These are phyloP conservation scores for Osmozyma mogii DNA, from an alignment of 805 yeast genomes.

Conservation along the genomic window DNA sequence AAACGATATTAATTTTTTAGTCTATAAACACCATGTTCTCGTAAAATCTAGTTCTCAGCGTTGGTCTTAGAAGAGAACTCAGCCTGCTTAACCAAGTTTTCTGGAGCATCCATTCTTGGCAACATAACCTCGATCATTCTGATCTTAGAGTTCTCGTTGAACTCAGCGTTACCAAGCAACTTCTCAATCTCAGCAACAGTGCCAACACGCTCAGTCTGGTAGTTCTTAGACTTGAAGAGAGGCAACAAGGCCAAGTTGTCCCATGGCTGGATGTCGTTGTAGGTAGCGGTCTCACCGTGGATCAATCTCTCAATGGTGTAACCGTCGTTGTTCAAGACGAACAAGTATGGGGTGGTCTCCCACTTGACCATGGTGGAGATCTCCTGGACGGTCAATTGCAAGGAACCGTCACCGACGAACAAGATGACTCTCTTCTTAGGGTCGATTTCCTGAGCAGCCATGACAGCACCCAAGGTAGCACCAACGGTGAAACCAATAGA, in stretches of 20 bases:
- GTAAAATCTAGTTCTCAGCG: constrained; percentile 2
- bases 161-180: constrained; percentile 19
- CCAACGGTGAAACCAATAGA: constrained; percentile 23
- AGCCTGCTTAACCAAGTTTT: constrained; percentile 27
- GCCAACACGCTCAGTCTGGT: constrained; percentile 19
- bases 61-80: constrained; percentile 22
- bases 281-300: constrained; percentile 29
- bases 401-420: constrained; percentile 37
- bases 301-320: constrained; percentile 34
- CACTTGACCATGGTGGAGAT: constrained; percentile 30
- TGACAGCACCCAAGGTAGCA: constrained; percentile 21
- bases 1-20: not conserved
- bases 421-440: constrained; percentile 26
- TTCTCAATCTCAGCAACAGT: constrained; percentile 19
- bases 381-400: constrained; percentile 35
- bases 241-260: constrained; percentile 25
- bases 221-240: constrained; percentile 23
- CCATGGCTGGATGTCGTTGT: constrained; percentile 35
- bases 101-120: constrained; percentile 31
- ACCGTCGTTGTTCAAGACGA: constrained; percentile 34
- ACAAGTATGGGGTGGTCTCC: constrained; percentile 27
- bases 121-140: constrained; percentile 31
- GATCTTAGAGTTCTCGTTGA: constrained; percentile 23
- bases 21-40: not conserved
- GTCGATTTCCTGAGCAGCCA: constrained; percentile 21